phyloP scores from a whole-genome alignment of 2,329 filamentous ascomycete genomes.

The Camillea tinctor region DNA sequence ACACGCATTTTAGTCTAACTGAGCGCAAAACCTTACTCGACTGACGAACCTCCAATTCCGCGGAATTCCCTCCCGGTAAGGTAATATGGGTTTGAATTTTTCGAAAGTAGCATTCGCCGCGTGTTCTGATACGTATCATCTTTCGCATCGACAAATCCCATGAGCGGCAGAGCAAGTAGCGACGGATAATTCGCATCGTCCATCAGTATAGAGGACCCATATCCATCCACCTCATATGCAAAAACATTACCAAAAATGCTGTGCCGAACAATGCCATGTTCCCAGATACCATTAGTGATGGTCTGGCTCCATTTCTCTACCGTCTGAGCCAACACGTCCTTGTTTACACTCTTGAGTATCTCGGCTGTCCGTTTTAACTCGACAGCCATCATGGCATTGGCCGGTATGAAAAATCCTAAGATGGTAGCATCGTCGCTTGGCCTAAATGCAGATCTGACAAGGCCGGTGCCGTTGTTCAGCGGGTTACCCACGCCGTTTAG shows the following conservation, averaged over 20 bases:
- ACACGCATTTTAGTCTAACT: slow-evolving; percentile 5
- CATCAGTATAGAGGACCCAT: slow-evolving; percentile 80
- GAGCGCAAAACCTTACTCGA: slow-evolving; percentile 5
- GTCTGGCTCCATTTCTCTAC: slow-evolving; percentile 58
- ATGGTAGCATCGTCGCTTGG: slow-evolving; percentile 95
- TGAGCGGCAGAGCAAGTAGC: slow-evolving; percentile 71
- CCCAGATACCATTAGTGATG: slow-evolving; percentile 76
- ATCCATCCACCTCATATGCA: slow-evolving; percentile 86
- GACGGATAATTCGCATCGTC: slow-evolving; percentile 88
- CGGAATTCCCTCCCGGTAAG: slow-evolving; percentile 73
- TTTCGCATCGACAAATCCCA: slow-evolving; percentile 67
- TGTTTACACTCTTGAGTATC: slow-evolving; percentile 62
- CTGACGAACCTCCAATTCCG: slow-evolving; percentile 78
- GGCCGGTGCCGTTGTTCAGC: slow-evolving; percentile 76
- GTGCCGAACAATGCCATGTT: slow-evolving; percentile 78
- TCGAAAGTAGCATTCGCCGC: slow-evolving; percentile 70
- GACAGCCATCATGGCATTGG: slow-evolving; percentile 94
- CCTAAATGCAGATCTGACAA: slow-evolving; percentile 88
- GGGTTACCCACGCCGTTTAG: slow-evolving; percentile 88
- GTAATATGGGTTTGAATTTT: slow-evolving; percentile 83
- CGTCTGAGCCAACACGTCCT: slow-evolving; percentile 50
- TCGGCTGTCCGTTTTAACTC: slow-evolving; percentile 75
- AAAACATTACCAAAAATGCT: slow-evolving; percentile 76
- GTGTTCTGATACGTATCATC: slow-evolving; percentile 85
- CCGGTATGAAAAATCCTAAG: slow-evolving; percentile 89